These are phyloP conservation scores for Berberis vulgaris DNA, from an alignment of 164 flowering plant species.

Conservation along the genomic window DNA sequence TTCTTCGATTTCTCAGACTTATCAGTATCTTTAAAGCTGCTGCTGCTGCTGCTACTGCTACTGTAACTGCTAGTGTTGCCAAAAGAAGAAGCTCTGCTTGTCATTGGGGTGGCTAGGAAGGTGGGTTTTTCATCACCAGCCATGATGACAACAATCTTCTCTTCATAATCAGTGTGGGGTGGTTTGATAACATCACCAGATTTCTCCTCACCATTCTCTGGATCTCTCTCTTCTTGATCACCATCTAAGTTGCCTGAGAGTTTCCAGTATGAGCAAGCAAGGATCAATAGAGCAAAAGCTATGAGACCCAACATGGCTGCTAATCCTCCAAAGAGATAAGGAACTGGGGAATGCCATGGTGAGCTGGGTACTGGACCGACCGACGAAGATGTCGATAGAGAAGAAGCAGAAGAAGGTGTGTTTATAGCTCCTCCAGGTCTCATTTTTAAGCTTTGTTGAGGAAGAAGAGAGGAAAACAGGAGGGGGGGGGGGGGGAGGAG, in stretches of 20 bases:
- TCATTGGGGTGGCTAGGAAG: constrained; percentile 53
- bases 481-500: constrained; percentile 1
- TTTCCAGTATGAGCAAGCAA: constrained; percentile 66
- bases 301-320: constrained; percentile 65
- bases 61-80: constrained; percentile 11
- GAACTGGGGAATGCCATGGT: constrained; percentile 80
- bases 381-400: constrained; percentile 1
- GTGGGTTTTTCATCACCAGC: constrained; percentile 63
- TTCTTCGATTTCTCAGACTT: constrained; percentile 6
- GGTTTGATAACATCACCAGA: constrained; percentile 15
- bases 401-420: constrained; percentile 5
- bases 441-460: constrained; percentile 15
- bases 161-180: constrained; percentile 28
- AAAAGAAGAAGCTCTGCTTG: constrained; percentile 36
- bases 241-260: constrained; percentile 46
- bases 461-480: not conserved
- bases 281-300: constrained; percentile 50
- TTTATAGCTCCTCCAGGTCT: constrained; percentile 12
- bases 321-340: constrained; percentile 54
- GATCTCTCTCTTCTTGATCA: not conserved
- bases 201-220: constrained; percentile 19
- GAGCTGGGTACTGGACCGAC: constrained; percentile 21
- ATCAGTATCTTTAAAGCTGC: constrained; percentile 11
- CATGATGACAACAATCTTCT: constrained; percentile 66
- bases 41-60: too few species aligned